These are phyloP conservation scores for Chrysanthemum makinoi DNA, from an alignment of 129 eudicot species.

Conservation along the genomic window DNA sequence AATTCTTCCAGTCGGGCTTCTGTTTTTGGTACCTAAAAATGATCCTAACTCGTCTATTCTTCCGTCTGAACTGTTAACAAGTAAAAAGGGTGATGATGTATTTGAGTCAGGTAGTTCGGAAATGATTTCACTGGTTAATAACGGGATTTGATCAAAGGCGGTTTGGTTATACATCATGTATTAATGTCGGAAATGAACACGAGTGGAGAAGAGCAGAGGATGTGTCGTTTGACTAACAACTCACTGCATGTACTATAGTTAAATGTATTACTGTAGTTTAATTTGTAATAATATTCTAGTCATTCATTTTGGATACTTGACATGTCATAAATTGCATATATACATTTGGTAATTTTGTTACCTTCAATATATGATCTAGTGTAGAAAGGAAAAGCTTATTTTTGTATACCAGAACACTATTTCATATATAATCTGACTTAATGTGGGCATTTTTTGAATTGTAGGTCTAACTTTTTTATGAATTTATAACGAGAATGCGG, in stretches of 20 bases:
- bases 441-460: too few species aligned
- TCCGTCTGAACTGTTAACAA: constrained; percentile 46
- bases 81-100: constrained; percentile 38
- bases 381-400: neutral
- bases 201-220: neutral
- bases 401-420: too few species aligned
- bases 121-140: constrained; percentile 46
- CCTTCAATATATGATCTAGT: neutral
- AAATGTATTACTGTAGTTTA: neutral
- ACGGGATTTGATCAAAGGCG: constrained; percentile 12
- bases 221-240: neutral
- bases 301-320: constrained; percentile 1
- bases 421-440: too few species aligned
- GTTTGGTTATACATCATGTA: constrained; percentile 7
- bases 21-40: constrained; percentile 64
- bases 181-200: neutral
- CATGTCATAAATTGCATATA: neutral
- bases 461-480: too few species aligned
- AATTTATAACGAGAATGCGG: too few species aligned
- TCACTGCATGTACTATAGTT: neutral
- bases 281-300: neutral
- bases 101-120: constrained; percentile 41
- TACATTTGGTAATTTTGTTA: neutral
- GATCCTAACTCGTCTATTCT: constrained; percentile 63
- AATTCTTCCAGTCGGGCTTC: constrained; percentile 58